Percentiles rank a stretch among this genome's conserved stretches.
Conservation (phyloP, 1,284 basidiomycete species). For the Trametes sp. region DNA sequence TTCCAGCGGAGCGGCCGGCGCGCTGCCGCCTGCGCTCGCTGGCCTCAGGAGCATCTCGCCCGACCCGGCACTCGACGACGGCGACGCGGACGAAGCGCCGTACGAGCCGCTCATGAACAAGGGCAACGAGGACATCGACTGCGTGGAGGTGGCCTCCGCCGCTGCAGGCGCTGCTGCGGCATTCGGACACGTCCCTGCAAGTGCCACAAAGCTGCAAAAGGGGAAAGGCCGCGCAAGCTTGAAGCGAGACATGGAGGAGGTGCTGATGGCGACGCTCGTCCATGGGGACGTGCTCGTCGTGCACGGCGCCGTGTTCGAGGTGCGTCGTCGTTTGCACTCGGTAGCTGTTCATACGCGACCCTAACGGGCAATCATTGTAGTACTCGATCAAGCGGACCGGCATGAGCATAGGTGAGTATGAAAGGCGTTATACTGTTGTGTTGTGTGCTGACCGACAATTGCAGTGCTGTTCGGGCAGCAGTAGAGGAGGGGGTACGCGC, state of each 20-base stretch:
- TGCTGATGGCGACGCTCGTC: conserved; percentile 55
- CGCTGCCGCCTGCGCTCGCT: neutral
- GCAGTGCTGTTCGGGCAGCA: neutral
- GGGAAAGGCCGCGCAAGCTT: neutral
- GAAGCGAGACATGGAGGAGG: conserved; percentile 24
- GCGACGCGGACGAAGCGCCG: neutral
- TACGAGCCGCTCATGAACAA: neutral
- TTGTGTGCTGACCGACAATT: neutral
- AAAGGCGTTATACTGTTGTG: neutral
- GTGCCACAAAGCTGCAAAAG: too few species aligned
- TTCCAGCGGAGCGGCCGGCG: neutral
- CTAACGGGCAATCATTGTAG: too few species aligned
- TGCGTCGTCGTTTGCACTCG: conserved; percentile 38
- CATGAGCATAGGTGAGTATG: conserved; percentile 29
- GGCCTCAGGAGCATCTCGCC: neutral
- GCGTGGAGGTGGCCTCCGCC: neutral
- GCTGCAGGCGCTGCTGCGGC: neutral
- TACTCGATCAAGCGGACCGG: conserved; percentile 30
- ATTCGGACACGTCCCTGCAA: too few species aligned
- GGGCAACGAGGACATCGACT: neutral
- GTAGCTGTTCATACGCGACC: neutral
- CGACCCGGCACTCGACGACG: neutral
- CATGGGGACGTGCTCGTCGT: conserved; percentile 65
- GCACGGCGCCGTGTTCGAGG: conserved; percentile 61
- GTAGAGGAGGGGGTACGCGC: too few species aligned